Percentiles rank a stretch among this genome's conserved stretches.
phyloP scores from a whole-genome alignment of 108 stramenopile genomes.

The Ochromonas danica region DNA sequence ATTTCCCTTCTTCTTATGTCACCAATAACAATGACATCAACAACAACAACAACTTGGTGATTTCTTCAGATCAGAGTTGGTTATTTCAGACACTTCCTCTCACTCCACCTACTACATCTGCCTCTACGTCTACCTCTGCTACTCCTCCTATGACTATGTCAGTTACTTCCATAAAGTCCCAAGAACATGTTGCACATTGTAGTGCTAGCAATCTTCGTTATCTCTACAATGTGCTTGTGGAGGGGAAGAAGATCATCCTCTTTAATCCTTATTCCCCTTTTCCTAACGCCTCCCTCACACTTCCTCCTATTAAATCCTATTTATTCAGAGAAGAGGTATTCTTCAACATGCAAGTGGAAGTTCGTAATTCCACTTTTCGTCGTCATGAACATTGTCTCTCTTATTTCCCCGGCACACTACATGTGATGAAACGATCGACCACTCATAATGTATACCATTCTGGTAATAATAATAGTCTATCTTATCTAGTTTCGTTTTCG shows the following conservation, averaged over 20 bases:
- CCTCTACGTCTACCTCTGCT: no score
- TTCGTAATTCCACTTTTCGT: neutral
- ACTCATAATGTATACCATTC: constrained; percentile 26
- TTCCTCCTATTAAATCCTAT: neutral
- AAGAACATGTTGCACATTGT: no score
- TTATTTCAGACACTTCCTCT: no score
- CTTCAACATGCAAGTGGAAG: neutral
- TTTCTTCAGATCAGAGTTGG: no score
- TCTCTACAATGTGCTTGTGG: neutral
- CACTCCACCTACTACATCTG: no score
- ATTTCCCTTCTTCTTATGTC: no score
- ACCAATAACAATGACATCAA: no score
- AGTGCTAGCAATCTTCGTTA: neutral
- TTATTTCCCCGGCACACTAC: constrained; percentile 23
- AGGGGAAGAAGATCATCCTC: neutral
- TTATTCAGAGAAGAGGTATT: neutral
- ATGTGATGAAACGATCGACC: constrained; percentile 20
- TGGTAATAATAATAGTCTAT: constrained; percentile 7
- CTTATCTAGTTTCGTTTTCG: neutral
- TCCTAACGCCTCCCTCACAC: neutral
- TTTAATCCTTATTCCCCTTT: no score
- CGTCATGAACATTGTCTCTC: neutral
- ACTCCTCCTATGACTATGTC: no score
- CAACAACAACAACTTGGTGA: no score
- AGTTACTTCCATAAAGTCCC: no score